phyloP scores from a whole-genome alignment of 116 monocot genomes.

The Cymodocea nodosa region DNA sequence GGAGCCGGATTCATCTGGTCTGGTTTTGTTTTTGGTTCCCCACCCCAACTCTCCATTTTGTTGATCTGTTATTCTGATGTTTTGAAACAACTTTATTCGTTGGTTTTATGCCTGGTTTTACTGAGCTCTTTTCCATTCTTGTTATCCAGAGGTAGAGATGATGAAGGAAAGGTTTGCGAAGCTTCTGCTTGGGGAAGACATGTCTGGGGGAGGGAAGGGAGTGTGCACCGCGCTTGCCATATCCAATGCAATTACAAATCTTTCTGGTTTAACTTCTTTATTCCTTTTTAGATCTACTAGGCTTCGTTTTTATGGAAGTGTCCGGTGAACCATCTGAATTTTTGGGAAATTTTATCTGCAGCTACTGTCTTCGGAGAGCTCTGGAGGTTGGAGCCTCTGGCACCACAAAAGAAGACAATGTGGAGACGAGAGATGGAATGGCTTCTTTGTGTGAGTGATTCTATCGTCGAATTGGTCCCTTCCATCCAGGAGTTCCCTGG shows the following conservation, averaged over 20 bases:
- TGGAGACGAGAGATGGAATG: slow-evolving; percentile 91
- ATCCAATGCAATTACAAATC: slow-evolving; percentile 95
- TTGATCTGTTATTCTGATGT: neutral
- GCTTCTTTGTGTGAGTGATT: slow-evolving; percentile 76
- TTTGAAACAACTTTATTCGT: neutral
- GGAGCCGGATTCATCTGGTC: slow-evolving; percentile 34
- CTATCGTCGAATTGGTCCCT: slow-evolving; percentile 84
- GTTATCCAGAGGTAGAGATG: slow-evolving; percentile 68
- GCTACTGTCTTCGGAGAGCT: slow-evolving; percentile 94
- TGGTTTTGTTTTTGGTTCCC: neutral
- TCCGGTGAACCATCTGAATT: neutral
- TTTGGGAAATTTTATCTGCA: slow-evolving; percentile 10
- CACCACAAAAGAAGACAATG: slow-evolving; percentile 75
- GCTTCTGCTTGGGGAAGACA: slow-evolving; percentile 90
- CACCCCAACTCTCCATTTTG: neutral
- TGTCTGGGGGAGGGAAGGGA: slow-evolving; percentile 95
- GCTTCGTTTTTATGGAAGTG: neutral
- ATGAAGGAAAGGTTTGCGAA: slow-evolving; percentile 97
- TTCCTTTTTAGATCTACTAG: neutral
- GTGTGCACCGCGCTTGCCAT: slow-evolving; percentile 93
- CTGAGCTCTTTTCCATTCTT: neutral
- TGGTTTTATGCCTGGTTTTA: neutral
- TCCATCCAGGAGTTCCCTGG: slow-evolving; percentile 90
- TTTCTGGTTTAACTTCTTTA: slow-evolving; percentile 34
- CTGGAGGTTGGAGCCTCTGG: slow-evolving; percentile 92